These are phyloP conservation scores for Aspergillus sclerotiicarbonarius DNA, from an alignment of 495 filamentous ascomycete genomes.

Conservation along the genomic window DNA sequence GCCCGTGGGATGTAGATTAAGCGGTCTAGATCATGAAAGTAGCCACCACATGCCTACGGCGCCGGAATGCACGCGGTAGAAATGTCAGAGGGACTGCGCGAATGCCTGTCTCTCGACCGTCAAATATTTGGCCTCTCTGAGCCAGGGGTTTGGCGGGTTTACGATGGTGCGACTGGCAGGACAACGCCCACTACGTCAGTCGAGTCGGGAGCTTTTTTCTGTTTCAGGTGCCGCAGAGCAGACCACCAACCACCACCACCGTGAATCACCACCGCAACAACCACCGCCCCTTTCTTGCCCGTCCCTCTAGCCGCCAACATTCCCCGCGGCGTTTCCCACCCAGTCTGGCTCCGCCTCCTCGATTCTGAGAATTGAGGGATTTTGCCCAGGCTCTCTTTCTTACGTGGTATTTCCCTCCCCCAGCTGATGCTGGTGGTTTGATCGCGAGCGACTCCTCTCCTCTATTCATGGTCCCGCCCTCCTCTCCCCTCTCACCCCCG, in stretches of 20 bases:
- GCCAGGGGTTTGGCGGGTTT: background rate
- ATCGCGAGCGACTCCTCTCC: conserved; percentile 18
- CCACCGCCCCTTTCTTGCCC: conserved; percentile 17
- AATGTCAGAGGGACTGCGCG: background rate
- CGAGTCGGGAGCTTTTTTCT: conserved; percentile 17
- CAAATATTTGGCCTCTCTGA: background rate
- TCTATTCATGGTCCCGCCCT: conserved; percentile 42
- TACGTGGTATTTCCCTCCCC: background rate
- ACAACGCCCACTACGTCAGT: conserved; percentile 21
- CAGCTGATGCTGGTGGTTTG: conserved; percentile 25
- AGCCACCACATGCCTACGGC: background rate
- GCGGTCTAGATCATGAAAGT: background rate
- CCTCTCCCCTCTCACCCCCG: conserved; percentile 23
- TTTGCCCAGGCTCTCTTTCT: background rate
- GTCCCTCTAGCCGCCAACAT: conserved; percentile 10
- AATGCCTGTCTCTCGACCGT: background rate
- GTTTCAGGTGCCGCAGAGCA: conserved; percentile 24
- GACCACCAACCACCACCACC: conserved; percentile 7
- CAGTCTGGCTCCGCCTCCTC: conserved; percentile 5
- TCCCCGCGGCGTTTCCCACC: background rate
- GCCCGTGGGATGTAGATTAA: background rate
- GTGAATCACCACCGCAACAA: conserved; percentile 18
- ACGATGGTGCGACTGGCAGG: background rate
- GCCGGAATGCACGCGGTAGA: background rate
- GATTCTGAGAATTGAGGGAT: background rate